Evolutionary conservation across 441 rosid species (phyloP), one percentile per base, ranked within the genome.

Genomic region (Kokia cookei): DNA sequence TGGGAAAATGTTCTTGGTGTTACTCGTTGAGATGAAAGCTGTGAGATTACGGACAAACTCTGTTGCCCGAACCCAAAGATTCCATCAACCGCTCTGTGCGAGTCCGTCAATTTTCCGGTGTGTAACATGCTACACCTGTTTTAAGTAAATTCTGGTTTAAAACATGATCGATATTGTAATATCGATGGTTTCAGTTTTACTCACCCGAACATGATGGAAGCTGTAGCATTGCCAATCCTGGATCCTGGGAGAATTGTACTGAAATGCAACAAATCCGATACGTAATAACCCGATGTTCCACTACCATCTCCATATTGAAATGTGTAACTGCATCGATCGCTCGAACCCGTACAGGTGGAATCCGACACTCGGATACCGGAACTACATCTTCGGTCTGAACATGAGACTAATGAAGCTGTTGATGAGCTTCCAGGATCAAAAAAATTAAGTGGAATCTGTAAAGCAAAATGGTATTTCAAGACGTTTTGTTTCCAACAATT

Each of bases 241-340:
- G 89, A 72, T 66, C 79, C 84, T 51, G 85, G 86, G 1, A 85
- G 73, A 75, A 90, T 69, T 43, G 86, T 76, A 57, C 83, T 78
- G 27, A 90, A 79, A 26, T 87, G 91, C 78, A 94, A 74, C 69
- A 87, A 55, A 81, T 94, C 99, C 13, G 90, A 77, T 32, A 93
- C 90, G 61, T 94, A 94, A 75, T 91, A 90, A 29, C 99, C 99
- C 0, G 93, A 87, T 3, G 97, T 88, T 35, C 94, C 97, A 77
- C 97, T 90, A 22, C 99, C 99, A 80, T 93, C 96, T 5, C 96
- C 94, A n/a, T 93, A 95, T 71, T 91, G 94, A 79, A 95, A 95
- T 4, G 88, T 75, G 76, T 90, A 95, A 86, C 90, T 77, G 29
- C 99, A 93, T 22, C 77, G 87, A 29, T 87, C 86, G 64, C 62